Evolutionary conservation across 805 yeast genomes (phyloP).

Genomic region (Kluyveromyces wickerhamii): DNA sequence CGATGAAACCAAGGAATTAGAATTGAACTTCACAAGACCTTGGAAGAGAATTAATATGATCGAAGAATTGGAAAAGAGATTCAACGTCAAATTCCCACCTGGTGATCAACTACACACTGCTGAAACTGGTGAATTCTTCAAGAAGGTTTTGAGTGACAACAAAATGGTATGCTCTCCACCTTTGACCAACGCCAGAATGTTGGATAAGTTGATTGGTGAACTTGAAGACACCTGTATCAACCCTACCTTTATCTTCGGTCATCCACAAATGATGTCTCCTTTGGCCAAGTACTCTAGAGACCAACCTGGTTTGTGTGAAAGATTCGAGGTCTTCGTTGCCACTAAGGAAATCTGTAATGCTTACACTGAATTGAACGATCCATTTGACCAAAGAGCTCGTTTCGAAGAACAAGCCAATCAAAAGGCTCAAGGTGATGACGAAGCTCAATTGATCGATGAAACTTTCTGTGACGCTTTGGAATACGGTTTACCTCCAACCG

Average conservation of each 20-base stretch:
- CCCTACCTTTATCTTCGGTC: slow-evolving; percentile 97
- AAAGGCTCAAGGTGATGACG: slow-evolving; percentile 98
- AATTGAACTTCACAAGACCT: slow-evolving; percentile 87
- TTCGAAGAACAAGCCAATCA: slow-evolving; percentile 99
- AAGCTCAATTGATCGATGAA: slow-evolving; percentile 95
- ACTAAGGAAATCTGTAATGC: slow-evolving; percentile 98
- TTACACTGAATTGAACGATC: slow-evolving; percentile 97
- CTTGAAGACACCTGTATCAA: slow-evolving; percentile 89
- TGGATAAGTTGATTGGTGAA: slow-evolving; percentile 96
- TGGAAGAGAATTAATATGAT: slow-evolving; percentile 99
- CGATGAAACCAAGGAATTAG: slow-evolving; percentile 73
- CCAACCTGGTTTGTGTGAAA: slow-evolving; percentile 91
- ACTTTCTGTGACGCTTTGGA: slow-evolving; percentile 96
- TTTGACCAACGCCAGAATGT: slow-evolving; percentile 96
- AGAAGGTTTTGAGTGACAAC: slow-evolving; percentile 65
- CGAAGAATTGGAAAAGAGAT: slow-evolving; percentile 83
- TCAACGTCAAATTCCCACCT: slow-evolving; percentile 85
- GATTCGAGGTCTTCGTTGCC: slow-evolving; percentile 97
- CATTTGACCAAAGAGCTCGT: slow-evolving; percentile 95
- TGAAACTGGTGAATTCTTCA: slow-evolving; percentile 87
- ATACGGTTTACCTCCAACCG: slow-evolving; percentile 98
- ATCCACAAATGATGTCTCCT: slow-evolving; percentile 99
- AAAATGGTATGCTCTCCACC: slow-evolving; percentile 86
- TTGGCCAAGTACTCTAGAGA: slow-evolving; percentile 93
- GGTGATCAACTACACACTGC: slow-evolving; percentile 92